These are phyloP conservation scores for Microbotryum silenes-acaulis DNA, from an alignment of 1,284 basidiomycete genomes.

Conservation along the genomic window DNA sequence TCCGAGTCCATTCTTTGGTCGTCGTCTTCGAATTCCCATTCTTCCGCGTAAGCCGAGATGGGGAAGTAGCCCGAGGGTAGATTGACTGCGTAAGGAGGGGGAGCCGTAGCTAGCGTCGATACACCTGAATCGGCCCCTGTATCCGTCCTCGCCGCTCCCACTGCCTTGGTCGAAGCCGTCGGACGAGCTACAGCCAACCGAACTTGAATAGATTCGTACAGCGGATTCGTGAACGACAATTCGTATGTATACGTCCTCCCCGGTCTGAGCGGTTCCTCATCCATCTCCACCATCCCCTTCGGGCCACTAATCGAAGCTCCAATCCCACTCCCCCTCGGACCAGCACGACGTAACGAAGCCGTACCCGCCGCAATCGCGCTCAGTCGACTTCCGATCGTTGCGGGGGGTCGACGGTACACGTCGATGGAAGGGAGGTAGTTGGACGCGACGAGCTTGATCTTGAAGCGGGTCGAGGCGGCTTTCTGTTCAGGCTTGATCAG, in stretches of 20 bases:
- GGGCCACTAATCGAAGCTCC: neutral
- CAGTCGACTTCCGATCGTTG: slow-evolving; percentile 22
- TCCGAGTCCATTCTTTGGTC: slow-evolving; percentile 50
- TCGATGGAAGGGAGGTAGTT: slow-evolving; percentile 77
- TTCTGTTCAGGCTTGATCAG: slow-evolving; percentile 98
- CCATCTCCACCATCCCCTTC: slow-evolving; percentile 7
- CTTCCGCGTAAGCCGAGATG: slow-evolving; percentile 80
- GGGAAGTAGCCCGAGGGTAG: slow-evolving; percentile 67
- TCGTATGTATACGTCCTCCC: slow-evolving; percentile 78
- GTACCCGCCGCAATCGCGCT: slow-evolving; percentile 28
- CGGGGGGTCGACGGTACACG: slow-evolving; percentile 44
- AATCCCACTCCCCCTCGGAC: neutral
- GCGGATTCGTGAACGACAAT: slow-evolving; percentile 79
- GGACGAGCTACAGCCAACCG: slow-evolving; percentile 58
- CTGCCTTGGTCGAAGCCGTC: slow-evolving; percentile 43
- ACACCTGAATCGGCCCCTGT: neutral
- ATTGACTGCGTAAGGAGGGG: slow-evolving; percentile 61
- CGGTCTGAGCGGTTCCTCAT: slow-evolving; percentile 51
- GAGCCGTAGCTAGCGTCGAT: neutral
- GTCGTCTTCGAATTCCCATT: slow-evolving; percentile 78
- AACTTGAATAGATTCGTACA: slow-evolving; percentile 88
- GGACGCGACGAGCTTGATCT: slow-evolving; percentile 91
- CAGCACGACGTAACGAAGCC: slow-evolving; percentile 4
- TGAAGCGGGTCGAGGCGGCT: slow-evolving; percentile 82
- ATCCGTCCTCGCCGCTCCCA: neutral